Base-by-base conservation (phyloP, 1,284 basidiomycete genomes). In the Cystobasidiaceae sp. region DNA sequence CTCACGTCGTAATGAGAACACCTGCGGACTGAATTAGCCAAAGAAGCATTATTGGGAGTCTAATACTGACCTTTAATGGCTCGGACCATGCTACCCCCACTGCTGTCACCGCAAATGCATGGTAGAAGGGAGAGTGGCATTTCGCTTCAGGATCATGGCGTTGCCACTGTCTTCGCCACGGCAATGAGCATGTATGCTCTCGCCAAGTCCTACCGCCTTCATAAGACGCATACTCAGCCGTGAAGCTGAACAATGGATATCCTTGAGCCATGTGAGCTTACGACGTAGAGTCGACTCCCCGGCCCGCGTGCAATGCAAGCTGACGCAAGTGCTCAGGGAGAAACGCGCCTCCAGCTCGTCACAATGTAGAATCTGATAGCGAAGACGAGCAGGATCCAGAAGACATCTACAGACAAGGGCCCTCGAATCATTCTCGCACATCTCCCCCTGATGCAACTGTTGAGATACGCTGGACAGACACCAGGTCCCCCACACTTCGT, bases 341-440 rank as follows among this genome's bases (percentile, higher is more conserved):
- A 39, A 64, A 64, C 39, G 61, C 61, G 4, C 61, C 61, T 21
- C 61, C 61, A n/a, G 51, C 61, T 32, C 50, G 61, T 30, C 51
- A 55, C 51, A 48, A 51, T 33, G 25, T 64, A 6, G 61, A 64
- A 41, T 51, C 46, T n/a, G 61, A 64, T 21, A 64, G 61, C 43
- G 61, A 64, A 25, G 61, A 64, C 19, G 61, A 64, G 17, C 49
- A 45, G 28, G 61, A 64, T 34, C 61, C 61, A 13, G 61, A 64
- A 56, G 61, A 64, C 21, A 28, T 37, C 9, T 28, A 50, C n/a
- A 46, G 15, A 34, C n/a, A 17, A 27, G 28, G 33, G 3, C 9
- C 44, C 9, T 33, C 56, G 6, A 59, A n/a, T 9, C 32, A 45
- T 15, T 41, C 48, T 4, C 19, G 23, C 9, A 11, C 23, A 11